Base-by-base conservation (phyloP, 352 stramenopile genomes). In the Pythium periplocum region DNA sequence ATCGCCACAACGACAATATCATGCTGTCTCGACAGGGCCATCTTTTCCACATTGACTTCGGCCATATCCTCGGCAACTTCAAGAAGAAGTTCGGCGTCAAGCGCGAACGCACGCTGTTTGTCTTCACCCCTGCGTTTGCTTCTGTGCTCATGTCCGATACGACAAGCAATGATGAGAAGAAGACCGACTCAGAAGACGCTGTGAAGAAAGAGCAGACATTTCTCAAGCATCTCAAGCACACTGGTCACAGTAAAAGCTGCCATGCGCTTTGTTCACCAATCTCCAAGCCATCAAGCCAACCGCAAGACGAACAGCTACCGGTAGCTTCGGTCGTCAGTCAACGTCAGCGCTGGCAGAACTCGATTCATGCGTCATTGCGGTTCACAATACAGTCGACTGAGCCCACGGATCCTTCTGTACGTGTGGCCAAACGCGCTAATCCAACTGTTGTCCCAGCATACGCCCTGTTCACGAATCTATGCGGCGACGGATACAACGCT, bases 1-100 rank as follows among this genome's bases (percentile, higher is more conserved):
- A 86, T 45, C 65, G 75, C 7, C 75, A 86, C 53, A 62, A 71
- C 44, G 71, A 80, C 56, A 86, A 86, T 50, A 83, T 86, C 62
- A 86, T 86, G 75, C 10, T 83, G 3, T 56, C 48, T 43, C 54
- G 51, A 9, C 38, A 46, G 3, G 68, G 68, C 12, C 40, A 59
- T 7, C 55, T 71, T 8, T 78, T 78, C 40, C 69, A 78, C 41
- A 78, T 78, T 48, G 69, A 78, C 31, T 78, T 78, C 42, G 69
- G 69, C 43, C 65, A 72, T 56, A 64, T 78, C 30, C 45, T 78
- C 38, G 68, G 68, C 30, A 71, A 75, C 31, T 65, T 70, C 49
- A 68, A 68, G 33, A 71, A 70, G 52, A 64, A 69, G 39, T 59
- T 64, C 11, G 61, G 61, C 4, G 50, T 73, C 40, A 63, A 66